Conservation (phyloP, 768 basidiomycete genomes). For the Collybia sordida region DNA sequence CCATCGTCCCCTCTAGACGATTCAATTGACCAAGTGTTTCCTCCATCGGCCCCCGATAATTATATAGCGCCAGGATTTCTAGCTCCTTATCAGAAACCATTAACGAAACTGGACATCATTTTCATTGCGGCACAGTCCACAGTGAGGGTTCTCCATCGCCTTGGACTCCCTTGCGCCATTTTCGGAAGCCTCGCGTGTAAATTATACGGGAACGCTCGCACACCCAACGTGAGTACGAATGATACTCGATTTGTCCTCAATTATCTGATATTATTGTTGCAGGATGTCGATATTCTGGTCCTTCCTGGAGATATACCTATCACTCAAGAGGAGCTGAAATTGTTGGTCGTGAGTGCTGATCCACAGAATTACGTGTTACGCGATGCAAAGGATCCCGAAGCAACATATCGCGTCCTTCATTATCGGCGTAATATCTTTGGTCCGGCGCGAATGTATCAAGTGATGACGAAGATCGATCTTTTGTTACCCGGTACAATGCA, state of each 20-base stretch:
- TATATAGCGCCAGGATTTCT: background rate
- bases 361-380: constrained; percentile 36
- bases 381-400: constrained; percentile 31
- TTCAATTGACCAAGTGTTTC: too few species aligned
- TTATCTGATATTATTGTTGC: background rate
- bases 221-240: constrained; percentile 31
- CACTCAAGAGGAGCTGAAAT: constrained; percentile 30
- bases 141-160: constrained; percentile 20
- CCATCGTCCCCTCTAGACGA: too few species aligned
- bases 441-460: constrained; percentile 16
- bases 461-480: constrained; percentile 43
- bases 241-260: background rate
- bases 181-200: constrained; percentile 40
- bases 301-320: constrained; percentile 13
- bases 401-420: constrained; percentile 39
- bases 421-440: constrained; percentile 23
- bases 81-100: background rate
- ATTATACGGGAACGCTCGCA: constrained; percentile 34
- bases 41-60: too few species aligned
- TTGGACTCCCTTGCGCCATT: constrained; percentile 27
- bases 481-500: constrained; percentile 41
- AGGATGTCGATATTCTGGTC: constrained; percentile 37
- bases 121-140: constrained; percentile 28
- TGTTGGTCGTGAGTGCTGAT: constrained; percentile 25
- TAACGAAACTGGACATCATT: constrained; percentile 11